Base-by-base conservation (phyloP, 2,329 filamentous ascomycete species). In the Mycosphaerella arachidis region DNA sequence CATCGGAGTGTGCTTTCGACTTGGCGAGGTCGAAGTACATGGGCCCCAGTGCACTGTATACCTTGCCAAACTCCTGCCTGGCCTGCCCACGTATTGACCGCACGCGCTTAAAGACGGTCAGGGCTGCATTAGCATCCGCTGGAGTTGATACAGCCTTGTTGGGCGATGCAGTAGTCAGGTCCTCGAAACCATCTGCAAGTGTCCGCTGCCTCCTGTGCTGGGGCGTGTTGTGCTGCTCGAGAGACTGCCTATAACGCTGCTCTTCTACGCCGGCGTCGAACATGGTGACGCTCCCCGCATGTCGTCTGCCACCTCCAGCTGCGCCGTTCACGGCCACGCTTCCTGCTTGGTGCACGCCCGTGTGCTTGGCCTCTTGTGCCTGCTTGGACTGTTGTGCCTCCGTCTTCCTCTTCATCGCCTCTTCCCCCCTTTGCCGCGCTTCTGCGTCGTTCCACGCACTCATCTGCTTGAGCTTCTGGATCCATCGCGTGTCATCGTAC, bases 401-500 rank as follows among this genome's bases (percentile, higher is more conserved):
- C 24, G 85, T 79, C 70, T 76, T 80, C 64, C 75, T 74, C 67
- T 73, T 76, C 74, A 79, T 82, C 7, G 84, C 82, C 27, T 93
- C 87, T 63, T 97, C 93, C 55, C 91, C 90, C 56, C 90, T 80
- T 67, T 84, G 86, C 62, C 92, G 84, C 4, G 94, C 94, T 72
- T 96, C 93, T 3, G 79, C 75, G 72, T 99, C 94, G 71, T 96
- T 88, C 94, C 94, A 99, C 66, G 90, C 89, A 1, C 88, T 90
- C 86, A 99, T 96, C 60, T 83, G 86, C 72, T 89, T 89, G 57
- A 99, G 77, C 64, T 90, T 84, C 64, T 90, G 86, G 43, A 97
- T 89, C 94, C 94, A 99, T 78, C 93, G 84, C 53, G 92, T 91
- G 75, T 99, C 94, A 74, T 99, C 94, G 76, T 97, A 99, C 3